phyloP scores from a whole-genome alignment of 2,329 filamentous ascomycete species.

The Chalara sp. region DNA sequence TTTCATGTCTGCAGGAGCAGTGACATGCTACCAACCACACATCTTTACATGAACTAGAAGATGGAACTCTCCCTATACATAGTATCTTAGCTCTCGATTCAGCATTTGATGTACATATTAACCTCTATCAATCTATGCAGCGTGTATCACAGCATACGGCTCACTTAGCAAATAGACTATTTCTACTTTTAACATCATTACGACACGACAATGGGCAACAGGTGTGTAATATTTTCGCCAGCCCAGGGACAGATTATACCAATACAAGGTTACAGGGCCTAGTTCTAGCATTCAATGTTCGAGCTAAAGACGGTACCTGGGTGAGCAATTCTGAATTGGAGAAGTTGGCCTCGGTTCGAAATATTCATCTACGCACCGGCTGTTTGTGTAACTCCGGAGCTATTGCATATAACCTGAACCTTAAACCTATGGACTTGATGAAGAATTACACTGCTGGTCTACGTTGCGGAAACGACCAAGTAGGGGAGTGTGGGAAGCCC shows the following conservation, averaged over 20 bases:
- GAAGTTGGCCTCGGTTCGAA: conserved; percentile 72
- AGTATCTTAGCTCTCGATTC: conserved; percentile 75
- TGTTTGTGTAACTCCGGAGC: conserved; percentile 87
- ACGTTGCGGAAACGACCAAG: conserved; percentile 69
- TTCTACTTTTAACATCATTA: neutral
- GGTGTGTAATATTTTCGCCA: conserved; percentile 12
- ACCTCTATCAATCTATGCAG: conserved; percentile 64
- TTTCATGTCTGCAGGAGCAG: conserved; percentile 65
- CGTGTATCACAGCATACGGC: conserved; percentile 64
- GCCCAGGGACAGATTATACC: conserved; percentile 24
- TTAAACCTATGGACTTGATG: conserved; percentile 72
- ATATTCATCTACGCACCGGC: conserved; percentile 78
- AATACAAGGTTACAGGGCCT: conserved; percentile 47
- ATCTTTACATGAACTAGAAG: conserved; percentile 76
- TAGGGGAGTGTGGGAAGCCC: conserved; percentile 68
- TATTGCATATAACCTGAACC: conserved; percentile 59
- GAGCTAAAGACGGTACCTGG: conserved; percentile 60
- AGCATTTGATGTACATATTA: conserved; percentile 62
- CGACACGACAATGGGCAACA: conserved; percentile 51
- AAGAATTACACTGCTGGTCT: conserved; percentile 76
- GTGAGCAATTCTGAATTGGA: conserved; percentile 76
- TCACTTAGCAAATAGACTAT: conserved; percentile 53
- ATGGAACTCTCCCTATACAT: conserved; percentile 86
- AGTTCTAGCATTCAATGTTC: conserved; percentile 75
- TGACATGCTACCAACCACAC: conserved; percentile 73